phyloP scores from a whole-genome alignment of 192 early-diverging fungal genomes.

The Ambispora gerdemannii region DNA sequence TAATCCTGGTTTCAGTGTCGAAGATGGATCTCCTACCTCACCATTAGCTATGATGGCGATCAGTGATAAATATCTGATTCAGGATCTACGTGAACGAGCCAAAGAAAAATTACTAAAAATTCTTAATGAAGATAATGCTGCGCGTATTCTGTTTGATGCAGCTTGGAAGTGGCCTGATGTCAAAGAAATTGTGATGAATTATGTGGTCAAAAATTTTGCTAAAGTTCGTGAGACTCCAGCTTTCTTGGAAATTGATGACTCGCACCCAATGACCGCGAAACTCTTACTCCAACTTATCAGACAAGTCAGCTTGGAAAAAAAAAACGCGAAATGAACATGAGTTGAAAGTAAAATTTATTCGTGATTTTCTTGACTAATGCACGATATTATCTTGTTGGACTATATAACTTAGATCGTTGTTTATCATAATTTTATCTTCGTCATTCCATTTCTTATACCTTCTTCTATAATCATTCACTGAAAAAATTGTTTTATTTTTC shows the following conservation, averaged over 20 bases:
- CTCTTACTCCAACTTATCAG: not conserved
- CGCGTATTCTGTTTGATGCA: constrained; percentile 4
- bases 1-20: not conserved
- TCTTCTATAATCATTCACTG: too few species aligned
- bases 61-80: constrained; percentile 13
- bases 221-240: not conserved
- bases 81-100: not conserved
- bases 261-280: not conserved
- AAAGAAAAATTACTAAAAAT: not conserved
- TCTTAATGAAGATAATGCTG: not conserved
- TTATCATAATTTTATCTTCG: too few species aligned
- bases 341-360: too few species aligned
- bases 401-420: too few species aligned
- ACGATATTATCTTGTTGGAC: too few species aligned
- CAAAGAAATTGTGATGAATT: constrained; percentile 11
- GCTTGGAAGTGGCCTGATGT: constrained; percentile 16
- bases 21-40: not conserved
- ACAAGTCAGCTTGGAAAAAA: too few species aligned
- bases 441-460: too few species aligned
- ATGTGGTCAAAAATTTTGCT: constrained; percentile 12
- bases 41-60: not conserved
- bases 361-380: too few species aligned
- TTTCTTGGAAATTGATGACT: not conserved
- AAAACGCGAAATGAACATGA: too few species aligned
- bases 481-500: too few species aligned